Base-by-base conservation (phyloP, 2,329 filamentous ascomycete genomes). In the Fusarium palustre region DNA sequence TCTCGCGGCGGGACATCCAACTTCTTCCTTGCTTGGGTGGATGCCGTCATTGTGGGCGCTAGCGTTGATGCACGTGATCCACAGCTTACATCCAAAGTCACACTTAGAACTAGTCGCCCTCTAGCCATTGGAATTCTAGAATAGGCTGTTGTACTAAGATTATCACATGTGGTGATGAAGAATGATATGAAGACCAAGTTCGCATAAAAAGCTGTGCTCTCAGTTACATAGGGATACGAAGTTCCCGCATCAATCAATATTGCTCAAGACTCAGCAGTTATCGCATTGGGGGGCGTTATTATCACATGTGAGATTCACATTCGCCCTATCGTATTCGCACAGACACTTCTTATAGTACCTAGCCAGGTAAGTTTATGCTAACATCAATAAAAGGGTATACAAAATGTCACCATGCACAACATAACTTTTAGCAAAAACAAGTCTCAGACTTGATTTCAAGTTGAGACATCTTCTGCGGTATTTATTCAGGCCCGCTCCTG, bases 11-110 rank as follows among this genome's bases (percentile, higher is more conserved):
- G 69, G 61, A 71, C 58, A 62, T 67, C 59, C 66, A 70, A 68
- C 64, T 68, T 68, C 66, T 67, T 55, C 61, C 68, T 70, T 72
- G 64, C 62, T 70, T 67, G 58, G 36, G 73, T 72, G 66, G 71
- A 67, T 74, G 73, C 74, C 73, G 74, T 75, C 72, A 63, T 68
- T 70, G 70, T 69, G 67, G 59, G 66, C 73, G 69, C 73, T 73
- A 75, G 71, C 69, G 59, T 41, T 33, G n/a, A 42, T 45, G 41
- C 70, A 74, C 72, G 72, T 74, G 72, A 74, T 65, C 25, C 28
- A 33, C 48, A 48, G 34, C 60, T 59, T 55, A 38, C 57, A 39
- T 50, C 34, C 39, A 11, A 61, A 52, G 64, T 55, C 64, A 42
- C 22, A 43, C 13, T 20, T n/a, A 39, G n/a, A 39, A 39, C 41